These are phyloP conservation scores for Blastobotrys attinorum DNA, from an alignment of 805 yeast species.

Conservation along the genomic window DNA sequence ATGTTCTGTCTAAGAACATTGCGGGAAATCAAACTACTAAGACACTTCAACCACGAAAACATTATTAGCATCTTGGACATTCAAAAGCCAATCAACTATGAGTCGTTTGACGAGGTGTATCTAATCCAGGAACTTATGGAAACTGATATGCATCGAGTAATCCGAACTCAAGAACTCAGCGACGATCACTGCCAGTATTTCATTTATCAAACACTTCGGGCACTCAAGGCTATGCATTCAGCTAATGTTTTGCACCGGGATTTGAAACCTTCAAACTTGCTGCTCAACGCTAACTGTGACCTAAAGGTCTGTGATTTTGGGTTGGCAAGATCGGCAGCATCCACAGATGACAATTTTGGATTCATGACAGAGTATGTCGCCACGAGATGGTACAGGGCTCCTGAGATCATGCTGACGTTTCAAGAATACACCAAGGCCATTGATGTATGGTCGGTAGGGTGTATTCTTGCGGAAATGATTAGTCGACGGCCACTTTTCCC, in stretches of 20 bases:
- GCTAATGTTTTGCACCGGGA: constrained; percentile 95
- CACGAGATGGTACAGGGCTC: constrained; percentile 98
- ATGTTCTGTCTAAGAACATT: constrained; percentile 85
- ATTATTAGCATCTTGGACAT: constrained; percentile 84
- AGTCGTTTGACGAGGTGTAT: constrained; percentile 78
- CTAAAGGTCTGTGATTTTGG: constrained; percentile 96
- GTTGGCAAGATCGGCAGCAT: constrained; percentile 82
- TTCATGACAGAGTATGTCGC: constrained; percentile 96
- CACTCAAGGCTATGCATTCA: constrained; percentile 81
- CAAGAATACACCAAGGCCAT: constrained; percentile 95
- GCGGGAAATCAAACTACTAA: constrained; percentile 79
- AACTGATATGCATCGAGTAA: constrained; percentile 96
- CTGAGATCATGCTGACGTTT: constrained; percentile 91
- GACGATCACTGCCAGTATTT: constrained; percentile 95
- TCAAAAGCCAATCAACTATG: constrained; percentile 72
- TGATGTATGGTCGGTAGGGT: constrained; percentile 97
- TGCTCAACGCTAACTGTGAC: constrained; percentile 95
- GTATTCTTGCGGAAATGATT: constrained; percentile 87
- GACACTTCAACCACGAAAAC: constrained; percentile 90
- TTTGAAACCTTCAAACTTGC: constrained; percentile 84
- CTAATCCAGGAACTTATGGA: constrained; percentile 85
- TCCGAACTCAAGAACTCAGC: constrained; percentile 75
- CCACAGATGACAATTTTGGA: constrained; percentile 81
- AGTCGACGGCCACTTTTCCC: constrained; percentile 89
- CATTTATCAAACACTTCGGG: constrained; percentile 83